phyloP scores from a whole-genome alignment of 169 alveolate genomes.

The Pseudocohnilembus persalinus region DNA sequence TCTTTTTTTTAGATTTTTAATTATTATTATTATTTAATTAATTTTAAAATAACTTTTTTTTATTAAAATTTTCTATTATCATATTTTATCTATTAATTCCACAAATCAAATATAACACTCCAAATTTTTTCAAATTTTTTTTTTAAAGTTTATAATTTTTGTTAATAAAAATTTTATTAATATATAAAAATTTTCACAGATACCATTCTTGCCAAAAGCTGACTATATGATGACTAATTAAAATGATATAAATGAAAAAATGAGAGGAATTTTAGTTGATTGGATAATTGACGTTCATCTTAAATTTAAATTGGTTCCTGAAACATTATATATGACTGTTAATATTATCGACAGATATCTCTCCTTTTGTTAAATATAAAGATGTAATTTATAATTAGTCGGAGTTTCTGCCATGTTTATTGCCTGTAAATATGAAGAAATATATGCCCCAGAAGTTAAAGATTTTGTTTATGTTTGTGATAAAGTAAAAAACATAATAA shows the following conservation, averaged over 20 bases:
- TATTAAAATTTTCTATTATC: too few species aligned
- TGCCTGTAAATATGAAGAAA: slow-evolving; percentile 83
- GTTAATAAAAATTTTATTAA: too few species aligned
- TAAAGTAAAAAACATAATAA: too few species aligned
- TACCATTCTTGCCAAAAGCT: background rate
- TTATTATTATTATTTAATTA: too few species aligned
- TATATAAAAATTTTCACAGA: background rate
- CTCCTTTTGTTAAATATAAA: slow-evolving; percentile 33
- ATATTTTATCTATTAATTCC: too few species aligned
- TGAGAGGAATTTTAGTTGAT: slow-evolving; percentile 83
- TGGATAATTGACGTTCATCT: slow-evolving; percentile 85
- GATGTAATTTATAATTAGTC: slow-evolving; percentile 60
- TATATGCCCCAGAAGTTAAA: slow-evolving; percentile 78
- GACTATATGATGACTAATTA: slow-evolving; percentile 26
- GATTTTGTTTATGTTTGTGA: slow-evolving; percentile 75
- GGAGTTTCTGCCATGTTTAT: slow-evolving; percentile 80
- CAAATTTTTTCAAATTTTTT: too few species aligned
- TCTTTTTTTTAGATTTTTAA: too few species aligned
- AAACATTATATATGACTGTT: slow-evolving; percentile 76
- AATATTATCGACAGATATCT: slow-evolving; percentile 75
- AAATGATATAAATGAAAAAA: slow-evolving; percentile 75
- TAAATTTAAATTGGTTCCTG: slow-evolving; percentile 69
- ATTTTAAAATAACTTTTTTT: too few species aligned
- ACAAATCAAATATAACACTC: too few species aligned
- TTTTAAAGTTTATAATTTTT: too few species aligned